Evolutionary conservation across 352 stramenopile species (phyloP).

Genomic region (Phytophthora boehmeriae): DNA sequence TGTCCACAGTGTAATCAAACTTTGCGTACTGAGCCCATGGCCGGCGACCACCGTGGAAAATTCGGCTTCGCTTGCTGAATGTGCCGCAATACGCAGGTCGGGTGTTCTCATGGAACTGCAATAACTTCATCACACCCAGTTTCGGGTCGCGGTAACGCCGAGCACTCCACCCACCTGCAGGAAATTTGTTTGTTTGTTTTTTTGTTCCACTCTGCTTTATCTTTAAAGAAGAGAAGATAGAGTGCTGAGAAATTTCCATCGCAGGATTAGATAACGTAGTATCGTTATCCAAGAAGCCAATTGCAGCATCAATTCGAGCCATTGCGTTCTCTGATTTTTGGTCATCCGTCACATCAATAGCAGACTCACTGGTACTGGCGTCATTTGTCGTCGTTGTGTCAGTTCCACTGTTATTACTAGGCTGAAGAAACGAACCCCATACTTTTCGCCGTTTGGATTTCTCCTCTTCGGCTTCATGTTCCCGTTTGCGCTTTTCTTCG

Average conservation of each 20-base stretch:
- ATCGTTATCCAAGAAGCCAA: conserved; percentile 27
- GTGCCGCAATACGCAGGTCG: conserved; percentile 84
- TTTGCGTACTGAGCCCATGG: conserved; percentile 64
- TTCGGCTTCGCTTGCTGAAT: conserved; percentile 53
- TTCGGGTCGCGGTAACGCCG: conserved; percentile 57
- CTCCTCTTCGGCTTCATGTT: conserved; percentile 56
- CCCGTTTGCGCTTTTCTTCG: conserved; percentile 66
- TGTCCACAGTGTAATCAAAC: conserved; percentile 85
- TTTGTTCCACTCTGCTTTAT: conserved; percentile 23
- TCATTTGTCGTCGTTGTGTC: conserved; percentile 1
- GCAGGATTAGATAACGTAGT: background rate
- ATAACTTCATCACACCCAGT: conserved; percentile 81
- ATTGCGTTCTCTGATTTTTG: conserved; percentile 40
- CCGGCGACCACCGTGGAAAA: conserved; percentile 70
- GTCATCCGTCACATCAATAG: conserved; percentile 28
- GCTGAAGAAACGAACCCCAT: conserved; percentile 68
- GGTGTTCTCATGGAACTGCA: conserved; percentile 89
- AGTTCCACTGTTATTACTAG: conserved; percentile 34
- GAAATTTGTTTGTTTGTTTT: conserved; percentile 21
- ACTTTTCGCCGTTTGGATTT: conserved; percentile 69
- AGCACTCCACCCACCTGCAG: conserved; percentile 50
- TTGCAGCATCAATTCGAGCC: conserved; percentile 54
- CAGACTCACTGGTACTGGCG: conserved; percentile 14
- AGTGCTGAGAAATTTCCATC: background rate
- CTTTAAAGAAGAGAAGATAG: conserved; percentile 39